phyloP scores from a whole-genome alignment of 345 rosid species.

The Eucalyptus tenuipes region DNA sequence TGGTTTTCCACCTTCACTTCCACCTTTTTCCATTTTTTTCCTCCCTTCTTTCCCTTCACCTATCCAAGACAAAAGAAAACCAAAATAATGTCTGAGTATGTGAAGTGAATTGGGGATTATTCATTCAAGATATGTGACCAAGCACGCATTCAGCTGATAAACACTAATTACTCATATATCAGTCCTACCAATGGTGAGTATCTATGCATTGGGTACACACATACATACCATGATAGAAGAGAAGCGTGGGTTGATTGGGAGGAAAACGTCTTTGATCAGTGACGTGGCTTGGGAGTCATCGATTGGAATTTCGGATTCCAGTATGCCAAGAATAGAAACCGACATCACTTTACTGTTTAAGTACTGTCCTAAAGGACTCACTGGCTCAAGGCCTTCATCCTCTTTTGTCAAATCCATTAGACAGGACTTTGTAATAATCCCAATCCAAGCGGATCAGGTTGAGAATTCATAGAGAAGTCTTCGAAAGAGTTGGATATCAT shows the following conservation, averaged over 20 bases:
- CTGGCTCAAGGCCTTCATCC: neutral
- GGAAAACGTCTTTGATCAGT: constrained; percentile 9
- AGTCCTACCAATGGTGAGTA: neutral
- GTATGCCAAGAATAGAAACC: constrained; percentile 3
- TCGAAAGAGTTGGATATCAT: neutral
- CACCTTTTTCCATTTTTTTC: neutral
- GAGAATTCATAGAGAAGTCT: neutral
- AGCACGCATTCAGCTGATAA: neutral
- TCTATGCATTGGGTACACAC: neutral
- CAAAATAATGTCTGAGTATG: neutral
- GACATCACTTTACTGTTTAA: constrained; percentile 13
- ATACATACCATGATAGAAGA: constrained; percentile 25
- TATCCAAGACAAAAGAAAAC: neutral
- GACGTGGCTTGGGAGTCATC: neutral
- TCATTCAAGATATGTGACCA: neutral
- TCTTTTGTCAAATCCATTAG: neutral
- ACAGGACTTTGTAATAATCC: neutral
- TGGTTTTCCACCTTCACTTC: constrained; percentile 3
- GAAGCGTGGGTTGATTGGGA: constrained; percentile 34
- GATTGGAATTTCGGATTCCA: neutral
- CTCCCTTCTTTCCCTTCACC: neutral
- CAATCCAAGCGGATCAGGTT: neutral
- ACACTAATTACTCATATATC: neutral
- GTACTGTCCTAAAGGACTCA: constrained; percentile 26
- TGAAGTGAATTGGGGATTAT: neutral